Evolutionary conservation across 2,329 filamentous ascomycete species (phyloP).

Genomic region (Macroventuria anomochaeta): DNA sequence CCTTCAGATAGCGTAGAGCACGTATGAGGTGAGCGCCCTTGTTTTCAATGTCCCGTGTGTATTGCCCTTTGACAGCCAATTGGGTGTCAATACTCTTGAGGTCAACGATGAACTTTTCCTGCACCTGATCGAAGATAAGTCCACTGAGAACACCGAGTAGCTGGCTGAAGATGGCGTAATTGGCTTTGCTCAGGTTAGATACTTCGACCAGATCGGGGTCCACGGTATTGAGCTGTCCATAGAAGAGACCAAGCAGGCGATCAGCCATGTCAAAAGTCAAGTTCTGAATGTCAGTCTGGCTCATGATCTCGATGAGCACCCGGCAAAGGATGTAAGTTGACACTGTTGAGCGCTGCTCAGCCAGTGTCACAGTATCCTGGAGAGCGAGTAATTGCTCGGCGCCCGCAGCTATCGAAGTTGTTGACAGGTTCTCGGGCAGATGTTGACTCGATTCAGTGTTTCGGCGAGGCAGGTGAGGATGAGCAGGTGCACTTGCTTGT

Average conservation of each 20-base stretch:
- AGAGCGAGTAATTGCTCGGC: conserved; percentile 50
- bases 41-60: conserved; percentile 73
- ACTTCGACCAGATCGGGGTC: conserved; percentile 80
- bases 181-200: conserved; percentile 85
- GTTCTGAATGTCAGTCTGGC: conserved; percentile 80
- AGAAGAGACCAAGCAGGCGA: conserved; percentile 93
- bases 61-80: conserved; percentile 71
- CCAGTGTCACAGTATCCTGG: conserved; percentile 76
- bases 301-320: conserved; percentile 91
- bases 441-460: conserved; percentile 46
- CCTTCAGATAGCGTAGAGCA: conserved; percentile 87
- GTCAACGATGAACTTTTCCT: conserved; percentile 80
- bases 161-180: conserved; percentile 94
- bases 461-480: conserved; percentile 42
- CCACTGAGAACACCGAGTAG: conserved; percentile 96
- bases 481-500: conserved; percentile 31
- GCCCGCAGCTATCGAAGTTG: conserved; percentile 34
- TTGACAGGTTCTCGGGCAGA: conserved; percentile 32
- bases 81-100: conserved; percentile 80
- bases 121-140: conserved; percentile 85
- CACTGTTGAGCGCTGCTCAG: conserved; percentile 88
- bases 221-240: conserved; percentile 88
- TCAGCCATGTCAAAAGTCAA: conserved; percentile 93
- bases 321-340: conserved; percentile 96
- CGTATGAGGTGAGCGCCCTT: conserved; percentile 86